phyloP scores from a whole-genome alignment of 768 basidiomycete genomes.

The Lentinula aciculospora region DNA sequence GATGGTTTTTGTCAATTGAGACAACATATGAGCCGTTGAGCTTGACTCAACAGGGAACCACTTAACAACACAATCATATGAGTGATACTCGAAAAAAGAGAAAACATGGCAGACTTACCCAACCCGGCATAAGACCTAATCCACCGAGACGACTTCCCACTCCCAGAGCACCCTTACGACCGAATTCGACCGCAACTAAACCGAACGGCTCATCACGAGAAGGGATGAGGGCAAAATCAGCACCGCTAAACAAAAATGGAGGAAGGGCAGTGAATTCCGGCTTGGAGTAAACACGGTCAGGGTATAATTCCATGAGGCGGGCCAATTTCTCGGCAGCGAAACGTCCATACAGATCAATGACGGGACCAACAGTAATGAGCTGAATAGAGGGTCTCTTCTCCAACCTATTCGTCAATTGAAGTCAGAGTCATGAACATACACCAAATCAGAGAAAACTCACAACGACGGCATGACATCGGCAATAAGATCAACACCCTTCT shows the following conservation, averaged over 20 bases:
- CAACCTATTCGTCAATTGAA: slow-evolving; percentile 37
- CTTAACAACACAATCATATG: slow-evolving; percentile 27
- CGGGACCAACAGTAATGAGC: slow-evolving; percentile 85
- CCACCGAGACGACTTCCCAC: slow-evolving; percentile 93
- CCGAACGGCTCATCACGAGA: slow-evolving; percentile 97
- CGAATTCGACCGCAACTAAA: slow-evolving; percentile 93
- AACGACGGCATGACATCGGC: slow-evolving; percentile 92
- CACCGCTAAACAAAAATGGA: slow-evolving; percentile 90
- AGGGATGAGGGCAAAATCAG: slow-evolving; percentile 93
- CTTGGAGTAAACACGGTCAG: slow-evolving; percentile 92
- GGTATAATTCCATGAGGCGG: slow-evolving; percentile 92
- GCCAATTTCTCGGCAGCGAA: slow-evolving; percentile 94
- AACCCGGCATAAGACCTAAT: slow-evolving; percentile 95
- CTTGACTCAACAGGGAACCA: slow-evolving; percentile 98
- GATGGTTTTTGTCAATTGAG: slow-evolving; percentile 91
- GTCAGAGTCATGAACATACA: slow-evolving; percentile 5
- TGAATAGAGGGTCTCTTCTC: slow-evolving; percentile 87
- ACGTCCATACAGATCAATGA: slow-evolving; percentile 92
- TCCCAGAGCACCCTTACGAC: slow-evolving; percentile 93
- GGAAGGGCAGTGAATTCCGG: slow-evolving; percentile 96
- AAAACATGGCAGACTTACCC: slow-evolving; percentile 50
- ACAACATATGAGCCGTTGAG: slow-evolving; percentile 91
- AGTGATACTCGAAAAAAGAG: neutral
- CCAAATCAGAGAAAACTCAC: slow-evolving; percentile 39
- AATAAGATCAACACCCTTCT: slow-evolving; percentile 95